These are phyloP conservation scores for Plasmodium sp. DNA, from an alignment of 169 alveolate species.

Conservation along the genomic window DNA sequence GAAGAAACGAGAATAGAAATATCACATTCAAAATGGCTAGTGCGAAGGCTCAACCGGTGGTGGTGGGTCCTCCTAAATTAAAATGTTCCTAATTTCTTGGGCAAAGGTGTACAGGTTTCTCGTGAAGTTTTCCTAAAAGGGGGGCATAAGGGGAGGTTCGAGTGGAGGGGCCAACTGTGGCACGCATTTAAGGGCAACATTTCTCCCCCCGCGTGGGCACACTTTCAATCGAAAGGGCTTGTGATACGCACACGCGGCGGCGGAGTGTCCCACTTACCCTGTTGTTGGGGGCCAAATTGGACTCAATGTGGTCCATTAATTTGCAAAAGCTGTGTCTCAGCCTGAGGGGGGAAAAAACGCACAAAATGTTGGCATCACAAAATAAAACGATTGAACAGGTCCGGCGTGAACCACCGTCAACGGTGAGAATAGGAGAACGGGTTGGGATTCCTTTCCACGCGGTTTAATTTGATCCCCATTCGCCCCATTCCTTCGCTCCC, in stretches of 20 bases:
- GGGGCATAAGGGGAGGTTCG: background rate
- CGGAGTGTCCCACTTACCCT: slow-evolving; percentile 10
- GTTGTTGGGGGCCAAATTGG: slow-evolving; percentile 61
- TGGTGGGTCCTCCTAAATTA: slow-evolving; percentile 37
- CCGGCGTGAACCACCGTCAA: background rate
- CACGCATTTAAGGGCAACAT: background rate
- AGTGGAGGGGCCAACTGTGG: background rate
- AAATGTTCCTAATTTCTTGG: slow-evolving; percentile 84
- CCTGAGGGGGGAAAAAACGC: background rate
- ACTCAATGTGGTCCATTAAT: slow-evolving; percentile 73
- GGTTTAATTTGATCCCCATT: background rate
- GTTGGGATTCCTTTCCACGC: background rate
- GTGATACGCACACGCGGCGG: background rate
- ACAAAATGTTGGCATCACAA: background rate
- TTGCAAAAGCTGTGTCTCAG: slow-evolving; percentile 72
- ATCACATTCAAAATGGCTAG: slow-evolving; percentile 9
- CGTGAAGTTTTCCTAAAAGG: slow-evolving; percentile 81
- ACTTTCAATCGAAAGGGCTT: background rate
- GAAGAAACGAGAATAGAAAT: background rate
- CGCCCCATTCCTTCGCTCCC: background rate
- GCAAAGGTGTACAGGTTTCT: slow-evolving; percentile 86
- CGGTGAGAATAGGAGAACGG: background rate
- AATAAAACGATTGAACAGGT: background rate
- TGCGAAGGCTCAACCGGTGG: background rate
- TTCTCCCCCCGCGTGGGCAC: background rate